Base-by-base conservation (phyloP, 768 basidiomycete species). In the Vararia minispora region DNA sequence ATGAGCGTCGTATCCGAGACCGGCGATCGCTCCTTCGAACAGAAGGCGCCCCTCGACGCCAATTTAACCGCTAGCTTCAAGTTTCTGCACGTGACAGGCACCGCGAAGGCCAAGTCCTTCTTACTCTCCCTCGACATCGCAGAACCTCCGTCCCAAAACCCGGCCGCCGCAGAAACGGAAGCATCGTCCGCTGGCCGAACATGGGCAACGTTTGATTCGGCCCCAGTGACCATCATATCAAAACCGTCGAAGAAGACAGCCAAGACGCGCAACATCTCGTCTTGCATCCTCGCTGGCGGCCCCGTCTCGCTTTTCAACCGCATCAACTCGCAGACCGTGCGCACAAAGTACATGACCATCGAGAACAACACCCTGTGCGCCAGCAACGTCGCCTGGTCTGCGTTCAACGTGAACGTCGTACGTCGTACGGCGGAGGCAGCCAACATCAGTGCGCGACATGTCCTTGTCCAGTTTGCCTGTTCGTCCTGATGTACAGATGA, bases 161-260 rank as follows among this genome's bases (percentile, higher is more conserved):
- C 51, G 17, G 71, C 75, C 27, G 56, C 64, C 25, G 58, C 64
- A 28, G 66, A 66, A 44, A 49, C 54, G 27, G 35, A 51, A 27
- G 58, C 58, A 37, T 46, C 58, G 33, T 36, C 59, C 32, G 58
- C 61, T 45, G 83, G 81, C 46, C 81, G 85, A 42, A 58, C 82
- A 42, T 94, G 89, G 90, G 88, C 87, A 7, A 77, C 84, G 23
- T 90, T 95, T 64, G 79, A 88, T 58, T 94, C 90, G 22, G 79
- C 85, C 24, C 86, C 89, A 33, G 82, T 97, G 51, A 81, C 84
- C 32, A 90, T 95, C 62, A 91, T 97, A 53, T 92, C 91, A 52
- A 95, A 95, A 59, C 91, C 91, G 24, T 91, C 89, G 43, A 92
- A 92, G 72, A 92, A 91, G 69, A 94, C 89, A 8, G 87, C 87